These are phyloP conservation scores for Patellifolia procumbens DNA, from an alignment of 179 eudicot species.

Conservation along the genomic window DNA sequence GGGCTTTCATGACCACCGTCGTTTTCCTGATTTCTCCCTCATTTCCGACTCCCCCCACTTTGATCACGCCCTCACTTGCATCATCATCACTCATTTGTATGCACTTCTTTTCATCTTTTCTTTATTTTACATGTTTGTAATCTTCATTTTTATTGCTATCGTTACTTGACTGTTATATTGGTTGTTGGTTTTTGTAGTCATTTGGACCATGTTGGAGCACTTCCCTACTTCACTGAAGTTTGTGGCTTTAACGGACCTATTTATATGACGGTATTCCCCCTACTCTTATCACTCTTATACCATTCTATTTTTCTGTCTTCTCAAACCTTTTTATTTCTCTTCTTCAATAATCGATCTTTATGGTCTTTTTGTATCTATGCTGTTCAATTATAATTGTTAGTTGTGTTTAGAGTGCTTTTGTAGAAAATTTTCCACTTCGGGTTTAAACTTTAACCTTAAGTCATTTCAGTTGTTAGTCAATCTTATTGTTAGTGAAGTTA, in stretches of 20 bases:
- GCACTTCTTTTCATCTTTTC: not conserved
- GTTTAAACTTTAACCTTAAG: not conserved
- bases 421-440: too few species aligned
- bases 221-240: conserved; percentile 92
- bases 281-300: not conserved
- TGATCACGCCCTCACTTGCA: conserved; percentile 53
- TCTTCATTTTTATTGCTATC: not conserved
- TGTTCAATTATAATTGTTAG: not conserved
- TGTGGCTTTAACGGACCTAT: conserved; percentile 94
- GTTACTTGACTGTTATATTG: conserved; percentile 16
- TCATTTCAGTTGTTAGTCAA: not conserved
- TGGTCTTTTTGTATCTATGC: not conserved
- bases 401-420: not conserved
- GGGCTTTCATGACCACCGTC: conserved; percentile 64
- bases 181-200: conserved; percentile 51
- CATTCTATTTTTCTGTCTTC: not conserved
- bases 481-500: not conserved
- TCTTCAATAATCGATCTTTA: not conserved
- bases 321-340: not conserved
- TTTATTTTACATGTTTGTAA: not conserved
- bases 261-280: conserved; percentile 76
- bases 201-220: conserved; percentile 90
- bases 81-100: conserved; percentile 86
- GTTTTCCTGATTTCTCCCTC: conserved; percentile 84
- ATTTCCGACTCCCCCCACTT: conserved; percentile 65